These are phyloP conservation scores for Cairneyella variabilis DNA, from an alignment of 495 filamentous ascomycete genomes.

Conservation along the genomic window DNA sequence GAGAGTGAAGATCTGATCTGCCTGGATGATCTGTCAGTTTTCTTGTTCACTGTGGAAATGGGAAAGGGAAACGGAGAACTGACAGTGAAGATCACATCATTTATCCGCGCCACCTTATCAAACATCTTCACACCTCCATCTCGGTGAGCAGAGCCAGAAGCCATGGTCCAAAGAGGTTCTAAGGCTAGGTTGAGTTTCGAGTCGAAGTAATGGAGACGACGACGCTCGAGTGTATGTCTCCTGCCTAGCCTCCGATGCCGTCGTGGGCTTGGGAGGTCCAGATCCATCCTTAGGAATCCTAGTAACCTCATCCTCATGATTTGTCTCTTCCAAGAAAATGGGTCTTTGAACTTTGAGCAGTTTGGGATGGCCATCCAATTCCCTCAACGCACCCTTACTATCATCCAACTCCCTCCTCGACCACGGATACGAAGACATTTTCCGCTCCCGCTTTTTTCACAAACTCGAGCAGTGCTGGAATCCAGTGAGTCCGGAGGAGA, in stretches of 20 bases:
- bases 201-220: too few relatives aligned
- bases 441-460: constrained; percentile 51
- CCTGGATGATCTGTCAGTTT: too few relatives aligned
- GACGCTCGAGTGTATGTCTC: too few relatives aligned
- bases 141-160: constrained; percentile 38
- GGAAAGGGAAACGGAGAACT: neutral
- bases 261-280: too few relatives aligned
- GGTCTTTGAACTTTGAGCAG: constrained; percentile 46
- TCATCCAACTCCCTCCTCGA: constrained; percentile 72
- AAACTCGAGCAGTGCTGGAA: constrained; percentile 52
- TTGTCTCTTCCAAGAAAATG: constrained; percentile 49
- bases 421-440: constrained; percentile 66
- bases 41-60: too few relatives aligned
- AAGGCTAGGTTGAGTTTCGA: too few relatives aligned
- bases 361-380: constrained; percentile 53
- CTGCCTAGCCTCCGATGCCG: too few relatives aligned
- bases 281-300: constrained; percentile 67
- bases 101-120: constrained; percentile 68
- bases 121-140: constrained; percentile 41
- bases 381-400: constrained; percentile 57
- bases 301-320: constrained; percentile 57
- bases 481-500: constrained; percentile 60
- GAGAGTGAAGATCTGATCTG: constrained; percentile 61
- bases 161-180: constrained; percentile 55
- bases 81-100: constrained; percentile 64